Evolutionary conservation across 2,329 filamentous ascomycete species (phyloP).

Genomic region (Colletotrichum shisoi): DNA sequence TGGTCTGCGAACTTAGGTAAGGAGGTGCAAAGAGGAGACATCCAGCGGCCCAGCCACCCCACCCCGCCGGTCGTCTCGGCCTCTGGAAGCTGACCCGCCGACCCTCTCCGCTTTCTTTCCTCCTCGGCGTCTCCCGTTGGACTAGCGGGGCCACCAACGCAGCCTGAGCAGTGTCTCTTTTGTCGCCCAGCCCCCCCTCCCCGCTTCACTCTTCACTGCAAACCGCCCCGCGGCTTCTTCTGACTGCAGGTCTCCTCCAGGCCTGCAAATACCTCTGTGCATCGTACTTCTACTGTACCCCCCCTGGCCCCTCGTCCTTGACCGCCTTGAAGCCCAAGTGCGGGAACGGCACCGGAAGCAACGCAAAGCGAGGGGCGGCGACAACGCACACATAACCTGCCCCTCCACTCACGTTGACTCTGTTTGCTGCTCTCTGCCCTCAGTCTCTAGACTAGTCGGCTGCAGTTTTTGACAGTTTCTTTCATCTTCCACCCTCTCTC

Average conservation of each 20-base stretch:
- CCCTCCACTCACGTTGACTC: conserved; percentile 20
- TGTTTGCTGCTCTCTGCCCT: background rate
- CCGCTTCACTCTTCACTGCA: conserved; percentile 36
- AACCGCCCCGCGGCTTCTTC: conserved; percentile 33
- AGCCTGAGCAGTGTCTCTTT: conserved; percentile 12
- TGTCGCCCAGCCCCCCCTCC: conserved; percentile 33
- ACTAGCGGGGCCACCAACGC: conserved; percentile 14
- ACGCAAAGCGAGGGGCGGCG: conserved; percentile 34
- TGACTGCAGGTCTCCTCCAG: conserved; percentile 23
- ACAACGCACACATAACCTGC: conserved; percentile 37
- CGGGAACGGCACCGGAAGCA: conserved; percentile 28
- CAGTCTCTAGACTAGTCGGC: conserved; percentile 6
- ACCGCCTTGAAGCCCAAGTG: conserved; percentile 37
- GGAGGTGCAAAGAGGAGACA: background rate
- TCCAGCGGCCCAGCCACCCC: conserved; percentile 32
- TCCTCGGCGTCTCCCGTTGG: conserved; percentile 33
- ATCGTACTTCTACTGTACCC: conserved; percentile 1
- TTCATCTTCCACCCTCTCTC: conserved; percentile 20
- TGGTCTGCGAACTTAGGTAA: background rate
- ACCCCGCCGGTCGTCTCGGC: conserved; percentile 33
- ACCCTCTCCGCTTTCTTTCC: conserved; percentile 35
- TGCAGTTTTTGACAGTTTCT: conserved; percentile 21
- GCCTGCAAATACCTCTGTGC: conserved; percentile 17
- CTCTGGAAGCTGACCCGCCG: conserved; percentile 16
- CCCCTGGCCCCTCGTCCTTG: conserved; percentile 14